These are phyloP conservation scores for Hyaloperonospora brassicae DNA, from an alignment of 352 stramenopile species.

Conservation along the genomic window DNA sequence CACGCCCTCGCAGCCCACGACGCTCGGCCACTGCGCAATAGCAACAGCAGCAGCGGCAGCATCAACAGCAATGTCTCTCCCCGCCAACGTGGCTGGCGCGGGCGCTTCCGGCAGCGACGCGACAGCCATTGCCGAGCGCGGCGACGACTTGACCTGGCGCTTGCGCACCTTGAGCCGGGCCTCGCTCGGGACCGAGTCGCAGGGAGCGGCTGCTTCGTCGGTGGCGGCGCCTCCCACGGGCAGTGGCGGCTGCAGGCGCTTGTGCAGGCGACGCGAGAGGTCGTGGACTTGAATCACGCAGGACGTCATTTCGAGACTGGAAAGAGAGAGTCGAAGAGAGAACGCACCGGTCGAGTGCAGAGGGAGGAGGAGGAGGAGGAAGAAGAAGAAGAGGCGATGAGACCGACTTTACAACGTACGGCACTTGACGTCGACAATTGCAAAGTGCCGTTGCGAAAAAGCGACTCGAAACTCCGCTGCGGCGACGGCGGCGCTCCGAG, in stretches of 20 bases:
- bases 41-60: not conserved
- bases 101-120: slow-evolving; percentile 15
- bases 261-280: slow-evolving; percentile 30
- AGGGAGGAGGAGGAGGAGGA: not conserved
- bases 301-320: slow-evolving; percentile 29
- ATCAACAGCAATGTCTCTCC: not conserved
- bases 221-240: slow-evolving; percentile 6
- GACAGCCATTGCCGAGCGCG: slow-evolving; percentile 24
- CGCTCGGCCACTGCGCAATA: slow-evolving; percentile 29
- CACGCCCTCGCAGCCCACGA: slow-evolving; percentile 50
- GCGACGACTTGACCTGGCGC: slow-evolving; percentile 39
- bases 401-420: slow-evolving; percentile 1
- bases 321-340: too few species aligned
- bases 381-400: too few species aligned
- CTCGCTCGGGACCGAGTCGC: slow-evolving; percentile 32
- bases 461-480: too few species aligned
- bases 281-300: slow-evolving; percentile 40
- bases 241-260: slow-evolving; percentile 37
- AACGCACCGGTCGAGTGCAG: not conserved
- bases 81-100: not conserved
- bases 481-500: too few species aligned
- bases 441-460: slow-evolving; percentile 15
- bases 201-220: slow-evolving; percentile 12
- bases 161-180: slow-evolving; percentile 55
- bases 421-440: slow-evolving; percentile 20